Percentiles rank a stretch among this genome's conserved stretches.
Evolutionary conservation across 1,284 basidiomycete genomes (phyloP).

Genomic region (Ceratobasidium sp.): DNA sequence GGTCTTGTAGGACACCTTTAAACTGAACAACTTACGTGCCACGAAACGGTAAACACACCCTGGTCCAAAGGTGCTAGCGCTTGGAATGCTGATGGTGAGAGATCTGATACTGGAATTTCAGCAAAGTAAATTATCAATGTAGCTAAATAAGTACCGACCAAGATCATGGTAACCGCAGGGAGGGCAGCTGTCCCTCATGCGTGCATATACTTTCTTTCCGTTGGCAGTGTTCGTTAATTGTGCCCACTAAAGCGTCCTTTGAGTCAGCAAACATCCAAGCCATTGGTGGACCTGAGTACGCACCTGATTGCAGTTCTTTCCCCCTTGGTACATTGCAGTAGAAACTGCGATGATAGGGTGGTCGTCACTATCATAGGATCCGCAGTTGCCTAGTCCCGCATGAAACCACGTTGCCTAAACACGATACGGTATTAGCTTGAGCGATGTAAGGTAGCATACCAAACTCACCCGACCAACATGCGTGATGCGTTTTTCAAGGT

Average conservation of each 20-base stretch:
- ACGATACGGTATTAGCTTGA: background rate
- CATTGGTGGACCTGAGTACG: background rate
- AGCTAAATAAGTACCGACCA: background rate
- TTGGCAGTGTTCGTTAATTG: constrained; percentile 13
- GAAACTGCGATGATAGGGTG: constrained; percentile 25
- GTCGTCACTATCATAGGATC: constrained; percentile 18
- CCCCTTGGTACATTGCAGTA: constrained; percentile 13
- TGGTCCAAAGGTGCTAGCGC: constrained; percentile 14
- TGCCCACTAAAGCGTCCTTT: background rate
- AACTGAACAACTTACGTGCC: constrained; percentile 33
- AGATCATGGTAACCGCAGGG: constrained; percentile 24
- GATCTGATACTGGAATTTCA: background rate
- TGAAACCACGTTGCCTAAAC: constrained; percentile 29
- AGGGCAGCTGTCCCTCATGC: constrained; percentile 22
- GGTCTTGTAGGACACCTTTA: background rate
- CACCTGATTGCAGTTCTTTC: constrained; percentile 21
- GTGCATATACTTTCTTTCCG: constrained; percentile 18
- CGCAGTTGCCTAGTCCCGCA: constrained; percentile 21
- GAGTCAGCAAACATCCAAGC: background rate
- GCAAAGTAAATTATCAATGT: background rate
- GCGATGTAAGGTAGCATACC: background rate
- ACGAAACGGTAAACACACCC: constrained; percentile 17
- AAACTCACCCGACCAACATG: constrained; percentile 16
- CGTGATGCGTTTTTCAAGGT: constrained; percentile 24
- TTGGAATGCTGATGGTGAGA: constrained; percentile 19